phyloP scores from a whole-genome alignment of 164 flowering plant species.

The Cinnamomum micranthum region DNA sequence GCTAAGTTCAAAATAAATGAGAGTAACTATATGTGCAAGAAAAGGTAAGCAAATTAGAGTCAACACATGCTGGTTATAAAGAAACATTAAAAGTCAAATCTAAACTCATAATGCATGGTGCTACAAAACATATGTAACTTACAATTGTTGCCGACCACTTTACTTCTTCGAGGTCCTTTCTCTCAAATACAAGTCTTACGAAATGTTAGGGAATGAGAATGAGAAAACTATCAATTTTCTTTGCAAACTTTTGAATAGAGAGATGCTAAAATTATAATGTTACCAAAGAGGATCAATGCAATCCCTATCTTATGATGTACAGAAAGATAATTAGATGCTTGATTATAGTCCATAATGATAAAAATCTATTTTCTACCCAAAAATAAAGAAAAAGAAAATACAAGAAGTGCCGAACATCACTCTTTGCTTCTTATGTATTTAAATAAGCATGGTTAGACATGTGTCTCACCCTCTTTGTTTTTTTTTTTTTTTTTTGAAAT shows the following conservation, averaged over 20 bases:
- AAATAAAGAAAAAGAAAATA: too few species aligned
- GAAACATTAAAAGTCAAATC: neutral
- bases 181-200: conserved; percentile 48
- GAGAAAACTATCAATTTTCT: neutral
- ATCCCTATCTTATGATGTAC: too few species aligned
- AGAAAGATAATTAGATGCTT: neutral
- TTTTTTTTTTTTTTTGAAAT: neutral
- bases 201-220: conserved; percentile 29
- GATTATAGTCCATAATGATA: neutral
- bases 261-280: too few species aligned
- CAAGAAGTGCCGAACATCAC: neutral
- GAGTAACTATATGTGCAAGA: neutral
- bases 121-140: conserved; percentile 23
- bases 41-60: neutral
- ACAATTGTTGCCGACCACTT: conserved; percentile 62
- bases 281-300: neutral
- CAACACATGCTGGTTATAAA: neutral
- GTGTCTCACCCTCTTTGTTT: neutral
- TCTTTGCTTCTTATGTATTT: neutral
- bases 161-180: conserved; percentile 42
- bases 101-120: neutral
- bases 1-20: neutral
- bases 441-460: neutral
- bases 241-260: neutral
- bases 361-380: neutral